A percentile compares a stretch with the other conserved stretches of the same genome.
Evolutionary conservation across 768 basidiomycete genomes (phyloP).

Genomic region (Tubosaeta sp.): DNA sequence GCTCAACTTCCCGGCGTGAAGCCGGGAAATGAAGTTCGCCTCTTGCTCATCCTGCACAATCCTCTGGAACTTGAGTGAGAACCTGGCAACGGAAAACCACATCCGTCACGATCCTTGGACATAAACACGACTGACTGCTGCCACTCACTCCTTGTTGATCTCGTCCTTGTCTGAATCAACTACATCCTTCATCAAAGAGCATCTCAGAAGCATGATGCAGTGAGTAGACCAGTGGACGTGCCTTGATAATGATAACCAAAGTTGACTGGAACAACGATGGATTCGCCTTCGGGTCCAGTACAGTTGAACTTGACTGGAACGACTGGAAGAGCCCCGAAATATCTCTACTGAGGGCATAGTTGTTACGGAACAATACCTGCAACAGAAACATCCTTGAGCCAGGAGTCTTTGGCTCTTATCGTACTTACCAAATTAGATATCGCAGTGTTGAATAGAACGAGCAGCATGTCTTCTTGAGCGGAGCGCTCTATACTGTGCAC

Average conservation of each 20-base stretch:
- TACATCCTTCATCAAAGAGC: slow-evolving; percentile 43
- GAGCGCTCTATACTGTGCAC: slow-evolving; percentile 63
- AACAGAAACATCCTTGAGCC: neutral
- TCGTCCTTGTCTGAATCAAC: slow-evolving; percentile 57
- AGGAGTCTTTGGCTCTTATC: slow-evolving; percentile 5
- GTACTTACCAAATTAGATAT: slow-evolving; percentile 58
- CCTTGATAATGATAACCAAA: slow-evolving; percentile 62
- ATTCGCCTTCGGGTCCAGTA: slow-evolving; percentile 56
- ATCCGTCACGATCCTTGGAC: neutral
- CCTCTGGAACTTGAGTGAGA: slow-evolving; percentile 52
- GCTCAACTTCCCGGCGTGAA: slow-evolving; percentile 50
- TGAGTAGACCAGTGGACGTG: neutral
- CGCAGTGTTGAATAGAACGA: slow-evolving; percentile 63
- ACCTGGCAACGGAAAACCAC: slow-evolving; percentile 37
- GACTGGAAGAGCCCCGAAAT: slow-evolving; percentile 59
- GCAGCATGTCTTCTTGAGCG: slow-evolving; percentile 57
- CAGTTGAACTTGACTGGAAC: slow-evolving; percentile 54
- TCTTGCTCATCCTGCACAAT: slow-evolving; percentile 60
- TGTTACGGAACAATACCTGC: slow-evolving; percentile 62
- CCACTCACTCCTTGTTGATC: slow-evolving; percentile 51
- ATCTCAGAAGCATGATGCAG: neutral
- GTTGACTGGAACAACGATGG: slow-evolving; percentile 56
- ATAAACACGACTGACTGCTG: neutral
- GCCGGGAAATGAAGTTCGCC: slow-evolving; percentile 56
- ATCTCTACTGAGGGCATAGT: slow-evolving; percentile 59